A percentile compares a stretch with the other conserved stretches of the same genome.
Conservation (phyloP, 306 rosid genomes). For the Dryas alaskensis region DNA sequence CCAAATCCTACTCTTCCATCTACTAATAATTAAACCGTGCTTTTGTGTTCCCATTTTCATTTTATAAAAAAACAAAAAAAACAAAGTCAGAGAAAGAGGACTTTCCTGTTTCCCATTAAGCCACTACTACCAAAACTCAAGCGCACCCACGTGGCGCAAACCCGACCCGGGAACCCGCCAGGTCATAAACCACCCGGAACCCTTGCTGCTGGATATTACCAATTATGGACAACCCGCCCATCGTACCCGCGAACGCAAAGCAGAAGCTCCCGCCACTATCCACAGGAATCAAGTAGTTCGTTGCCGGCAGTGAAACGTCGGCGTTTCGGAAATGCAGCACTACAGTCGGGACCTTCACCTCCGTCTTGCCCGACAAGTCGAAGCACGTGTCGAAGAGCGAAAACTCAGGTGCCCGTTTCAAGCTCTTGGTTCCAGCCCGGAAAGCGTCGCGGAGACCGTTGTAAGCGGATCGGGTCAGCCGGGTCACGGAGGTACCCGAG, state of each 20-base stretch:
- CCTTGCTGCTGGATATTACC: slow-evolving; percentile 99
- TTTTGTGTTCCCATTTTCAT: neutral
- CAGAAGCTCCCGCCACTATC: slow-evolving; percentile 77
- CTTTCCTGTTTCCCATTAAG: slow-evolving; percentile 15
- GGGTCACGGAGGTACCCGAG: slow-evolving; percentile 89
- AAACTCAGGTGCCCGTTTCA: slow-evolving; percentile 75
- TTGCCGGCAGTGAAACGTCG: slow-evolving; percentile 73
- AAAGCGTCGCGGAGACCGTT: slow-evolving; percentile 62
- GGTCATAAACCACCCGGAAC: slow-evolving; percentile 71
- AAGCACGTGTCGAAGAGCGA: slow-evolving; percentile 84
- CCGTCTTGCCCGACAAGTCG: slow-evolving; percentile 66
- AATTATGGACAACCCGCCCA: slow-evolving; percentile 76
- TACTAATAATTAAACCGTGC: too few species aligned
- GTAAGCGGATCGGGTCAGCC: slow-evolving; percentile 73
- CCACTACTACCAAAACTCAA: slow-evolving; percentile 18
- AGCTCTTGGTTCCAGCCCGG: slow-evolving; percentile 46
- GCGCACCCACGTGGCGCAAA: slow-evolving; percentile 79
- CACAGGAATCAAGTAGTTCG: slow-evolving; percentile 84
- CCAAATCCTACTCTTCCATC: neutral
- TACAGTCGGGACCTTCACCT: slow-evolving; percentile 87
- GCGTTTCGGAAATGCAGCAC: slow-evolving; percentile 79
- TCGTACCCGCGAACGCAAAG: slow-evolving; percentile 91
- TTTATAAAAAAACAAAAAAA: neutral
- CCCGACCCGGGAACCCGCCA: slow-evolving; percentile 79
- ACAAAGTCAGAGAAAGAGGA: neutral